Conservation (phyloP, 345 rosid genomes). For the Rhodomyrtus tomentosa region DNA sequence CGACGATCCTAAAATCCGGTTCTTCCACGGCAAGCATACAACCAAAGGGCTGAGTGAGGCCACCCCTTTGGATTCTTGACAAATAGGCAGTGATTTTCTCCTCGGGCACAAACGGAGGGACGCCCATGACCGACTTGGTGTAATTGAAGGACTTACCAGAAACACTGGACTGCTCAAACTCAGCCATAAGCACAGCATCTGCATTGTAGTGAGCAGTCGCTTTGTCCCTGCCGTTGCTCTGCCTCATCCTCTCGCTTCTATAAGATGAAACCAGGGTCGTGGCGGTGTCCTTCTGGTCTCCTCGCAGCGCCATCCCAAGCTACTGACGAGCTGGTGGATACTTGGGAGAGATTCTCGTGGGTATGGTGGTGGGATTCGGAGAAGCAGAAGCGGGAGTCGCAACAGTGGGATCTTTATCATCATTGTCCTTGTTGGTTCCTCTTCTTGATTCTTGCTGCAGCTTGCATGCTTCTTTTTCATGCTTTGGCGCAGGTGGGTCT, state of each 20-base stretch:
- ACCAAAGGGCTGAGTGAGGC: constrained; percentile 69
- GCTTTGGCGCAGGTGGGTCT: neutral
- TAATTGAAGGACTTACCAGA: constrained; percentile 73
- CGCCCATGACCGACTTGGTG: constrained; percentile 39
- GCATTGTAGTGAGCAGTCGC: constrained; percentile 57
- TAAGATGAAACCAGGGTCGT: neutral
- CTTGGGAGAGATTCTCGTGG: neutral
- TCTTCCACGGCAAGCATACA: constrained; percentile 66
- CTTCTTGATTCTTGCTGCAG: neutral
- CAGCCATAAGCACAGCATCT: constrained; percentile 64
- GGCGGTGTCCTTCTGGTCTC: neutral
- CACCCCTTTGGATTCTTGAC: constrained; percentile 72
- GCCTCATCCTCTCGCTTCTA: neutral
- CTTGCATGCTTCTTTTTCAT: constrained; percentile 4
- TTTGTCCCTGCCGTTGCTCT: constrained; percentile 13
- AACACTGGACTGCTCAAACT: constrained; percentile 47
- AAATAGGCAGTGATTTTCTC: constrained; percentile 59
- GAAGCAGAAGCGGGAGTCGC: neutral
- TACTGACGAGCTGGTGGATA: neutral
- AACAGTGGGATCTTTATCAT: neutral
- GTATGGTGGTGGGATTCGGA: neutral
- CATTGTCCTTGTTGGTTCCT: neutral
- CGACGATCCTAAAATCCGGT: constrained; percentile 40
- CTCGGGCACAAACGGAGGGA: constrained; percentile 39
- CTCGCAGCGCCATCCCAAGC: neutral